phyloP scores from a whole-genome alignment of 2,329 filamentous ascomycete species.

The Pestalotiopsis sp. region DNA sequence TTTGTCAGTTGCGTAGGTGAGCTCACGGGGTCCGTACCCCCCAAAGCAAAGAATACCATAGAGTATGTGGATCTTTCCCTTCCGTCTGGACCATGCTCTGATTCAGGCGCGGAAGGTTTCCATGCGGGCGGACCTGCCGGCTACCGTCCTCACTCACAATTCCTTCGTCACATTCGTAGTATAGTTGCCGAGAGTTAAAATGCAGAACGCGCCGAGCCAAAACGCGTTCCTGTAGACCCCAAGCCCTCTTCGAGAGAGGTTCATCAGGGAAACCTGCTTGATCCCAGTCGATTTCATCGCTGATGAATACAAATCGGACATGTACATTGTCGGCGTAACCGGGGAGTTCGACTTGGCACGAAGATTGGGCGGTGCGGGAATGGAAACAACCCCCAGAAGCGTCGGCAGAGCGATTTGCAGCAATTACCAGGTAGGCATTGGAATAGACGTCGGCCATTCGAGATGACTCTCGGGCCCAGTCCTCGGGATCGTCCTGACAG shows the following conservation, averaged over 20 bases:
- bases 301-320: neutral
- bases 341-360: conserved; percentile 5
- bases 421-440: conserved; percentile 17
- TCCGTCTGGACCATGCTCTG: neutral
- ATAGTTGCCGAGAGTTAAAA: conserved; percentile 10
- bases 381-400: conserved; percentile 11
- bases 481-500: conserved; percentile 17
- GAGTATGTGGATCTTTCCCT: neutral
- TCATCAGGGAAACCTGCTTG: neutral
- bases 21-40: conserved; percentile 10
- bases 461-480: conserved; percentile 19
- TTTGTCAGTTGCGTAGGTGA: conserved; percentile 19
- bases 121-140: neutral
- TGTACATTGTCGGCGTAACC: conserved; percentile 12
- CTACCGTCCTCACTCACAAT: conserved; percentile 14
- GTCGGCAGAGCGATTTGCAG: conserved; percentile 15
- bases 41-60: neutral
- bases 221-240: conserved; percentile 13
- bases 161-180: conserved; percentile 10
- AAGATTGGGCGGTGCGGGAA: neutral
- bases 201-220: conserved; percentile 14
- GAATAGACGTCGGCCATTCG: conserved; percentile 19
- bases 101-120: neutral
- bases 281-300: conserved; percentile 6
- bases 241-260: conserved; percentile 5